These are phyloP conservation scores for Kickxella alabastrina DNA, from an alignment of 192 early-diverging fungal genomes.

Conservation along the genomic window DNA sequence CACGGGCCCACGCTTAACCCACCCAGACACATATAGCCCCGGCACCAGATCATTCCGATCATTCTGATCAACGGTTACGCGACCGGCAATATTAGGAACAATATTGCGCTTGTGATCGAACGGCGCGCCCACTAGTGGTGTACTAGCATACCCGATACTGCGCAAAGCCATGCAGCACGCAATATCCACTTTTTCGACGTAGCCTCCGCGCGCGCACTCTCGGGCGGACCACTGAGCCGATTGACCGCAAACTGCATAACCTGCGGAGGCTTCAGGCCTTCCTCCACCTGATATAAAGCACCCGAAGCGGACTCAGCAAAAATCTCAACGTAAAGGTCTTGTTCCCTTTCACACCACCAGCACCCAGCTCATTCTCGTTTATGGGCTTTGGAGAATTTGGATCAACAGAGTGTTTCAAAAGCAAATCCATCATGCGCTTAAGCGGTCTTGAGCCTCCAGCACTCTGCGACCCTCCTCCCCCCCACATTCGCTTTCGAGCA, in stretches of 20 bases:
- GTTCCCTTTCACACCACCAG: not conserved
- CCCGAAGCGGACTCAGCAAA: conserved; percentile 63
- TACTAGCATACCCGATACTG: conserved; percentile 86
- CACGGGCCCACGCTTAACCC: conserved; percentile 92
- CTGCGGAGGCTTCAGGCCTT: conserved; percentile 8
- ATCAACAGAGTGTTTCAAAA: conserved; percentile 56
- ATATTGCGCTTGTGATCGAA: conserved; percentile 67
- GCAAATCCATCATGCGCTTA: conserved; percentile 81
- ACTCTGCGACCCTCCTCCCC: conserved; percentile 27
- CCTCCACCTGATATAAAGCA: conserved; percentile 29
- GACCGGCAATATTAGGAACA: conserved; percentile 80
- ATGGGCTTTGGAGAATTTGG: not conserved
- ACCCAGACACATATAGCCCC: conserved; percentile 85
- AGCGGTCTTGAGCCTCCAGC: conserved; percentile 57
- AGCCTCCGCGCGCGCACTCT: conserved; percentile 51
- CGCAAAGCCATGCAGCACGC: conserved; percentile 67
- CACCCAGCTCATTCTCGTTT: no score
- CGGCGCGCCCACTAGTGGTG: conserved; percentile 64
- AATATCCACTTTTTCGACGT: conserved; percentile 61
- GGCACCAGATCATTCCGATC: conserved; percentile 48
- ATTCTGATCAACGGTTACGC: conserved; percentile 57
- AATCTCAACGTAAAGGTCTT: conserved; percentile 75
- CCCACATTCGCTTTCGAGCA: conserved; percentile 56
- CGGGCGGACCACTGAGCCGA: conserved; percentile 59
- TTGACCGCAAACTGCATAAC: conserved; percentile 60